These are phyloP conservation scores for Hypoxylon sp. DNA, from an alignment of 2,329 filamentous ascomycete species.

Conservation along the genomic window DNA sequence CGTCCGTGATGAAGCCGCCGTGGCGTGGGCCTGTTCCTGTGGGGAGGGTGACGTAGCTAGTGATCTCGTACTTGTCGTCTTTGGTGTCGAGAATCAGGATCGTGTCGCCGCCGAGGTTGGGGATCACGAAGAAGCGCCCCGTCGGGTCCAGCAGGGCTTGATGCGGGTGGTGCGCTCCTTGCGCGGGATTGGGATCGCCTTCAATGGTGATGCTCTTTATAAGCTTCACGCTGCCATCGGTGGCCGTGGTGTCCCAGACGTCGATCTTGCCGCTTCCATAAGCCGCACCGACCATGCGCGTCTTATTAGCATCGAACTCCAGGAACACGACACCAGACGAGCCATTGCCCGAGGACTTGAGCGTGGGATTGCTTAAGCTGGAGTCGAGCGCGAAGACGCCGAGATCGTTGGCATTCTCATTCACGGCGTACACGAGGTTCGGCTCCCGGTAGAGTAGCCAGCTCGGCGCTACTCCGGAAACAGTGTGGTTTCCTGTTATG, in stretches of 20 bases:
- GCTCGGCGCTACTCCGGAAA: conserved; percentile 56
- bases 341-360: conserved; percentile 53
- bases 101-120: conserved; percentile 66
- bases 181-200: conserved; percentile 51
- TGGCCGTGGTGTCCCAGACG: conserved; percentile 60
- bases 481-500: conserved; percentile 55
- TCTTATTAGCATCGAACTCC: conserved; percentile 62
- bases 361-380: conserved; percentile 50
- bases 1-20: conserved; percentile 62
- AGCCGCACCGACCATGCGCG: conserved; percentile 62
- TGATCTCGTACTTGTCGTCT: conserved; percentile 59
- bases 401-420: conserved; percentile 62
- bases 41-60: conserved; percentile 55
- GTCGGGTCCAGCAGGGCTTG: conserved; percentile 64
- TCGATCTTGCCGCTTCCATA: conserved; percentile 61
- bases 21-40: conserved; percentile 66
- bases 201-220: conserved; percentile 57
- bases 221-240: conserved; percentile 55
- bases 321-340: conserved; percentile 64
- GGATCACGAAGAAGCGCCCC: conserved; percentile 64
- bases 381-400: conserved; percentile 59
- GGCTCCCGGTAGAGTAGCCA: conserved; percentile 63
- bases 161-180: conserved; percentile 60
- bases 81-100: conserved; percentile 62
- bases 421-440: conserved; percentile 62